Percentiles rank a stretch among this genome's conserved stretches.
Conservation (phyloP, 2,329 filamentous ascomycete species). For the Sporothrix phasma region DNA sequence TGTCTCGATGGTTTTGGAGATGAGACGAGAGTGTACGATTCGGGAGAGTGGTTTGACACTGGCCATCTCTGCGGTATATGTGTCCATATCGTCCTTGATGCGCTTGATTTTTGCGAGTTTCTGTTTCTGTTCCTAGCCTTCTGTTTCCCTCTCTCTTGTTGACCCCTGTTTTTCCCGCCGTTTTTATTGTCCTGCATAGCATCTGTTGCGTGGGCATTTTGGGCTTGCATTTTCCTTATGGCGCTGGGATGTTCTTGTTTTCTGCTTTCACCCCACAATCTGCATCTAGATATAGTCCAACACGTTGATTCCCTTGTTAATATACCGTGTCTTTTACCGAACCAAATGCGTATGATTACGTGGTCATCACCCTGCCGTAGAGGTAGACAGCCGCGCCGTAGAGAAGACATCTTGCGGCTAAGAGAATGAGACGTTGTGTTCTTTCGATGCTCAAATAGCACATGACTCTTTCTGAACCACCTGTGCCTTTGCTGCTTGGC, state of each 20-base stretch:
- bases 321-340: not conserved
- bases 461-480: not conserved
- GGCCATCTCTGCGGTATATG: not conserved
- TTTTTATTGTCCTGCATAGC: not conserved
- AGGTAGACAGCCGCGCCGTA: too few species aligned
- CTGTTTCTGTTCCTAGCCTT: not conserved
- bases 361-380: not conserved
- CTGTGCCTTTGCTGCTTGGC: not conserved
- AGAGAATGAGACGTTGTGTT: too few species aligned
- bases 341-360: not conserved
- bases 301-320: not conserved
- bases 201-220: not conserved
- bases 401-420: too few species aligned
- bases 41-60: not conserved
- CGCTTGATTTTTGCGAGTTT: not conserved
- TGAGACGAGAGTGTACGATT: not conserved
- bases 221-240: not conserved
- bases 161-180: too few species aligned
- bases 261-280: not conserved
- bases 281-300: constrained; percentile 3
- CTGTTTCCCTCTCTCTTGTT: not conserved
- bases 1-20: not conserved
- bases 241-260: not conserved
- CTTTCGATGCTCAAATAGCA: too few species aligned
- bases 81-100: not conserved